These are phyloP conservation scores for Silene coronaria DNA, from an alignment of 179 eudicot species.

Conservation along the genomic window DNA sequence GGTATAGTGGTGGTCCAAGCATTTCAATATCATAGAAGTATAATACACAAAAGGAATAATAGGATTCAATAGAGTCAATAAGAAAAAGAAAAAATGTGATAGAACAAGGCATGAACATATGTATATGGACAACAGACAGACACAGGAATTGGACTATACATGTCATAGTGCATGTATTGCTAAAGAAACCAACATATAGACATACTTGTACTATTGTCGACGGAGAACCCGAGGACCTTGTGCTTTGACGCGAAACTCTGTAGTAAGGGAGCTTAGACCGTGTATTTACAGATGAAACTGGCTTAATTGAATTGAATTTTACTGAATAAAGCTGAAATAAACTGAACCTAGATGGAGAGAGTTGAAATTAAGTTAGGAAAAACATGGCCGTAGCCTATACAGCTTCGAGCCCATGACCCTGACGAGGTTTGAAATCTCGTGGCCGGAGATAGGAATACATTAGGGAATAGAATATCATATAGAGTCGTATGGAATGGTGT, in stretches of 20 bases:
- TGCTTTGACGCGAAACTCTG: too few relatives aligned
- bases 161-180: not conserved
- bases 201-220: not conserved
- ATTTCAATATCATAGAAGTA: not conserved
- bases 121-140: not conserved
- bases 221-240: not conserved
- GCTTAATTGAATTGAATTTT: too few relatives aligned
- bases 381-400: too few relatives aligned
- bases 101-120: not conserved
- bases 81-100: not conserved
- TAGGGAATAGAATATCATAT: too few relatives aligned
- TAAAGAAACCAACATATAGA: not conserved
- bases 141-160: not conserved
- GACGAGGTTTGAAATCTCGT: not conserved
- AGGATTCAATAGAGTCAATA: slow-evolving; percentile 5
- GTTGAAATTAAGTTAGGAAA: too few relatives aligned
- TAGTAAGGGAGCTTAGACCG: too few relatives aligned
- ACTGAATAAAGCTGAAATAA: too few relatives aligned
- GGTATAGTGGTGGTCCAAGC: slow-evolving; percentile 18
- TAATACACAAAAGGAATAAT: not conserved
- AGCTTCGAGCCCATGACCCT: too few relatives aligned
- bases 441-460: too few relatives aligned
- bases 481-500: too few relatives aligned
- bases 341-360: too few relatives aligned
- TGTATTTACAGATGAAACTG: too few relatives aligned